Conservation (phyloP, 139 green algal species). For the Bryopsis sp. region DNA sequence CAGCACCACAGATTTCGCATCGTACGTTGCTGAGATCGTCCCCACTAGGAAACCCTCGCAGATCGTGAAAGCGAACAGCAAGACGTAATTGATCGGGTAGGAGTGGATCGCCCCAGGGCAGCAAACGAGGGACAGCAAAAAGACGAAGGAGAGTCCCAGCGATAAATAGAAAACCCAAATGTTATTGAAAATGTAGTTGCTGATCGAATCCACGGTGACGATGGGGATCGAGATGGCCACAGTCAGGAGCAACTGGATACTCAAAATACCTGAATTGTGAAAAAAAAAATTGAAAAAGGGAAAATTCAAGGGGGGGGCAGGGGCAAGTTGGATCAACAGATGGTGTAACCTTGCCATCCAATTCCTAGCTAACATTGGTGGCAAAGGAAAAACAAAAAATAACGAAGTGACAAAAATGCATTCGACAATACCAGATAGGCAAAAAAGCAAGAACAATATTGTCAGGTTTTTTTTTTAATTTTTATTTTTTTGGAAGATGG, state of each 20-base stretch:
- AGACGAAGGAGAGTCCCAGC: not conserved
- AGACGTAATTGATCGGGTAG: not conserved
- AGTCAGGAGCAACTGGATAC: conserved; percentile 7
- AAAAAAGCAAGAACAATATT: not conserved
- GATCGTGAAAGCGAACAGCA: conserved; percentile 11
- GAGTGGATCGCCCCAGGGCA: not conserved
- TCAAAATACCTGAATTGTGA: conserved; percentile 1
- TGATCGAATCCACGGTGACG: not conserved
- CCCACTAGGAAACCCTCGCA: conserved; percentile 9
- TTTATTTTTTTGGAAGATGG: too few relatives aligned
- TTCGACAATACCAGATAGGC: not conserved
- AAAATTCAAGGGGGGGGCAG: not conserved
- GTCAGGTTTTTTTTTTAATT: too few relatives aligned
- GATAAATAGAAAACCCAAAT: not conserved
- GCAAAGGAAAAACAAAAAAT: not conserved
- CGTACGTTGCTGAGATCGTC: not conserved
- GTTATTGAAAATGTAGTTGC: not conserved
- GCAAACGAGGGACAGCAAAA: not conserved
- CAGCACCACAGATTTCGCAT: conserved; percentile 8
- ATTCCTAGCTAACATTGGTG: not conserved
- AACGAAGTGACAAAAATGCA: not conserved
- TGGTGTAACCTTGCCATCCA: not conserved
- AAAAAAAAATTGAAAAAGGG: not conserved
- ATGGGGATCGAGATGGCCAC: not conserved
- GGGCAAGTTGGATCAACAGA: not conserved